Conservation (phyloP, 2,329 filamentous ascomycete species). For the Aspergillus sp. region DNA sequence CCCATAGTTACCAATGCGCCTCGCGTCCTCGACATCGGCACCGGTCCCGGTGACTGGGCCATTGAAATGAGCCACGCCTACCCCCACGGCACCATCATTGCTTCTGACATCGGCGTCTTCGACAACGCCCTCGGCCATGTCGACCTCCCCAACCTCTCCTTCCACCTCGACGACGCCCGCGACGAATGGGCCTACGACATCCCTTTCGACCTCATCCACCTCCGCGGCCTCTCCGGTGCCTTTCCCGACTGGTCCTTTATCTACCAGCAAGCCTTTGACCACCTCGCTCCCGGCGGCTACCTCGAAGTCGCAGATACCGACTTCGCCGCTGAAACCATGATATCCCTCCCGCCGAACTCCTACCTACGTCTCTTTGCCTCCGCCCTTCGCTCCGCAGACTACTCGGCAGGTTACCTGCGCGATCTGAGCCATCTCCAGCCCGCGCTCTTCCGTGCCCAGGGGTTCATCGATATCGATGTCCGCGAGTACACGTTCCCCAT, state of each 20-base stretch:
- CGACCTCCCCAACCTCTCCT: slow-evolving; percentile 45
- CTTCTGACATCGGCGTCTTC: slow-evolving; percentile 46
- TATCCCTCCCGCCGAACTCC: slow-evolving; percentile 28
- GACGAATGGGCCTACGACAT: slow-evolving; percentile 52
- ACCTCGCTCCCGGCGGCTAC: slow-evolving; percentile 49
- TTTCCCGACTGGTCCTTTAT: slow-evolving; percentile 51
- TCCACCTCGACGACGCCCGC: slow-evolving; percentile 54
- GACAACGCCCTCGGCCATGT: slow-evolving; percentile 42
- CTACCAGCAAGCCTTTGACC: slow-evolving; percentile 49
- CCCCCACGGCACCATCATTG: slow-evolving; percentile 51
- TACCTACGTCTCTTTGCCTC: slow-evolving; percentile 37
- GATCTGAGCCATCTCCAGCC: slow-evolving; percentile 47
- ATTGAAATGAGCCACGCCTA: slow-evolving; percentile 49
- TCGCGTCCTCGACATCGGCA: slow-evolving; percentile 48
- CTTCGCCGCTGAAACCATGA: slow-evolving; percentile 30
- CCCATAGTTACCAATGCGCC: slow-evolving; percentile 29
- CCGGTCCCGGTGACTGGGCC: slow-evolving; percentile 55
- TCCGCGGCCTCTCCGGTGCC: slow-evolving; percentile 51
- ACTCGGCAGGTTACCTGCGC: slow-evolving; percentile 43
- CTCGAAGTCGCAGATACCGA: slow-evolving; percentile 51
- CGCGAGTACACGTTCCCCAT: slow-evolving; percentile 43
- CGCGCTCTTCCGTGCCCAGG: slow-evolving; percentile 43
- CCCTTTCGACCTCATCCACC: slow-evolving; percentile 53
- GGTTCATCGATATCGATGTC: slow-evolving; percentile 47
- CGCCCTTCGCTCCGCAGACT: slow-evolving; percentile 42